Base-by-base conservation (phyloP, 2,329 filamentous ascomycete species). In the Chaetoscypha palmicola region DNA sequence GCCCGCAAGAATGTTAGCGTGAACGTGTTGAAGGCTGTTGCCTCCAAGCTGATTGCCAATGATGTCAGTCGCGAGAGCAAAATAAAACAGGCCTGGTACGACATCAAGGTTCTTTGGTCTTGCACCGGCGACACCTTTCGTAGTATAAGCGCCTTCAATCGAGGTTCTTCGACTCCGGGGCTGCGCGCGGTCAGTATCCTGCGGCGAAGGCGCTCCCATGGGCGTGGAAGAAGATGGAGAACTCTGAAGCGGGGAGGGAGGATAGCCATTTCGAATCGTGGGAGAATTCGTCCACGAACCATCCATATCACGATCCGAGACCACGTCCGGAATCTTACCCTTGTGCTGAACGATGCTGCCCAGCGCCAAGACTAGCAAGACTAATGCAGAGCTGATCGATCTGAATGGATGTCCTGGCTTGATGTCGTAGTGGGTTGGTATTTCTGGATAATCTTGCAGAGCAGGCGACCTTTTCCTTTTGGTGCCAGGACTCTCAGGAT, bases 81-180 rank as follows among this genome's bases (percentile, higher is more conserved):
- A 96, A 61, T 96, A 96, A 22, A 89, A 84, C 46, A 97, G 69
- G 0, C 92, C 92, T 0, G 92, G 91, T 48, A 96, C 85, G 5
- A 85, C 75, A 57, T 97, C 89, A 39, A 92, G 73, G 59, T 94
- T 95, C 54, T 76, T 72, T 4, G 49, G 37, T 30, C 42, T 54
- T 2, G 33, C 36, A 33, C 39, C 24, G 32, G 44, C 21, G 31
- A 23, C 41, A 64, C 62, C 17, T 56, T 51, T 39, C 3, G 26
- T 21, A 24, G 43, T 20, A 22, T 44, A 47, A 10, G 41, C 26
- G n/a, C 53, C 52, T 42, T 80, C 71, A 33, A 75, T 60, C 0
- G 76, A 80, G 3, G 69, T 67, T 44, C 74, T 67, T 40, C 77
- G 68, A 52, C 71, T 50, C 2, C 54, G 53, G 14, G 55, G 33